Conservation (phyloP, 495 filamentous ascomycete genomes). For the Aspergillus steynii region DNA sequence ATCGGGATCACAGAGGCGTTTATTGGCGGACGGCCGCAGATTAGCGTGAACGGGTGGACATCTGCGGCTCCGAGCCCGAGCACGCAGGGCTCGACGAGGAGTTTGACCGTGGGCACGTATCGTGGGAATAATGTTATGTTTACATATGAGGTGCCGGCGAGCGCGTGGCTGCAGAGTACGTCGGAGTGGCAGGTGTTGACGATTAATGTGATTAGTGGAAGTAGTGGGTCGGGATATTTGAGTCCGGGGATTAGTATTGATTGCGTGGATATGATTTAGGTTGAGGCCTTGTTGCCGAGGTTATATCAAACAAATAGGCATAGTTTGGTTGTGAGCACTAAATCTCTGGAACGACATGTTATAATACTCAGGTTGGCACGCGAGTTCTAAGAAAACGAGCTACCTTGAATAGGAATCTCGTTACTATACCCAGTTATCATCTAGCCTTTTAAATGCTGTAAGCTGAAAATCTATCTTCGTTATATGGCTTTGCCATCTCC, state of each 20-base stretch:
- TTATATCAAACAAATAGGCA: no score
- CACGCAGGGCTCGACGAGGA: conserved; percentile 4
- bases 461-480: no score
- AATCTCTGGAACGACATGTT: no score
- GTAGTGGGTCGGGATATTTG: conserved; percentile 8
- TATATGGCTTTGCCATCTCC: no score
- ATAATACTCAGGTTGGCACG: no score
- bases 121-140: conserved; percentile 12
- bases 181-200: conserved; percentile 4
- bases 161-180: conserved; percentile 4
- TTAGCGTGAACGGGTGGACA: conserved; percentile 6
- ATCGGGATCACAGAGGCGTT: conserved; percentile 10
- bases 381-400: no score
- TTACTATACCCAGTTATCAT: no score
- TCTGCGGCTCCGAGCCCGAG: not conserved
- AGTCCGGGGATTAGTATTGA: conserved; percentile 12
- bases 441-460: no score
- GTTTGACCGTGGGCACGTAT: conserved; percentile 12
- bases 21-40: conserved; percentile 10
- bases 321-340: no score
- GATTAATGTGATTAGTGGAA: conserved; percentile 11
- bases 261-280: conserved; percentile 8
- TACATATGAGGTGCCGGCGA: conserved; percentile 5
- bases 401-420: no score
- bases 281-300: no score